phyloP scores from a whole-genome alignment of 1,284 basidiomycete species.

The Coniferiporia weirii region DNA sequence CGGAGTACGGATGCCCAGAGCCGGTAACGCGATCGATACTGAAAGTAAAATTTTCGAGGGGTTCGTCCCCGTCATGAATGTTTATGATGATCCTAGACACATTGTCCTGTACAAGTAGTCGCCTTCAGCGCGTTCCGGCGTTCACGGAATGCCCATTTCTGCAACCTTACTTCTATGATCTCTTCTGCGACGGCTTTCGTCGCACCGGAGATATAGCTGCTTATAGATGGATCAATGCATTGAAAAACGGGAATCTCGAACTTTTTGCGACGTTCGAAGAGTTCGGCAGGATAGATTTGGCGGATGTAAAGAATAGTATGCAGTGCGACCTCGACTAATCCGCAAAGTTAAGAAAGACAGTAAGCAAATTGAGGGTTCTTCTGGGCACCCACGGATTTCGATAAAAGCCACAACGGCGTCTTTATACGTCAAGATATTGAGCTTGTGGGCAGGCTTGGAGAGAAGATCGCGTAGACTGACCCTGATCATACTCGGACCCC shows the following conservation, averaged over 20 bases:
- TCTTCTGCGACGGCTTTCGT: constrained; percentile 74
- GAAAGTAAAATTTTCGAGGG: constrained; percentile 1
- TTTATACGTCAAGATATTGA: background rate
- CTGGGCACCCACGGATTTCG: constrained; percentile 1
- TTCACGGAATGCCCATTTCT: background rate
- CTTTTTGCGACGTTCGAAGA: constrained; percentile 84
- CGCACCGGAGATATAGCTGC: constrained; percentile 82
- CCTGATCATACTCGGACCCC: background rate
- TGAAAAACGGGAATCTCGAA: constrained; percentile 89
- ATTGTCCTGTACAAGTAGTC: background rate
- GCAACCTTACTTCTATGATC: constrained; percentile 35
- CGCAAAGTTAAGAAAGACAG: background rate
- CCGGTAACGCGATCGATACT: constrained; percentile 40
- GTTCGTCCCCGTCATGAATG: constrained; percentile 5
- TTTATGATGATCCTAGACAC: constrained; percentile 2
- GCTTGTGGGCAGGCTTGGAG: background rate
- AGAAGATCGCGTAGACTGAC: background rate
- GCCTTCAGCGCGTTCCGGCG: too few species aligned
- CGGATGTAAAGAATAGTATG: constrained; percentile 90
- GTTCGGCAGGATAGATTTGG: constrained; percentile 81
- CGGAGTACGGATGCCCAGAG: constrained; percentile 30
- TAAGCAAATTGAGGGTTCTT: background rate
- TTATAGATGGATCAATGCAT: constrained; percentile 82
- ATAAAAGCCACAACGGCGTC: background rate
- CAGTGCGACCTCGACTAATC: constrained; percentile 84